Base-by-base conservation (phyloP, 768 basidiomycete genomes). In the Leccinum pellstonianum region DNA sequence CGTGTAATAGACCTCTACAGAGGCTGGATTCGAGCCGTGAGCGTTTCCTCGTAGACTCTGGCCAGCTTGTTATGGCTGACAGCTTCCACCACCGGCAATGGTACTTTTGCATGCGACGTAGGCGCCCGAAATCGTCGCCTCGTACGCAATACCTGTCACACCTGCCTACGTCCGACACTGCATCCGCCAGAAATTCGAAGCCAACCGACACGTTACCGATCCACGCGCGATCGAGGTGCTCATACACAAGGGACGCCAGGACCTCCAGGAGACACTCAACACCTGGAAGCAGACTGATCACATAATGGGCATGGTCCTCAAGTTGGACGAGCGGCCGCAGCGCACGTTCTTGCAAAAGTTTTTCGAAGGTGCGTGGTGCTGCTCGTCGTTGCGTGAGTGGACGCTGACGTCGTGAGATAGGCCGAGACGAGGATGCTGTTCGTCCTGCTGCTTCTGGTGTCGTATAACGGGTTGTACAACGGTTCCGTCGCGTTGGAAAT, bases 191-290 rank as follows among this genome's bases (percentile, higher is more conserved):
- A 84, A 86, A 59, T 98, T 96, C 65, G 96, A 98, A 74, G 80
- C 81, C 62, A 90, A 96, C 79, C 83, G 88, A 56, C 79, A 90
- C 67, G 86, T 97, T 41, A 85, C 87, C 49, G 93, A 98, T 77
- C 76, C 83, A 27, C 84, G 86, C 57, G 85, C 90, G 23, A 85
- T 98, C 71, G 94, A 99, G 72, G 77, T 96, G 49, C 80, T 98
- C 66, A 70, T 97, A 43, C 81, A 89, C 70, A 98, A 98, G 80
- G 81, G 84, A 55, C 80, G 86, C 63, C 89, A 86, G 77, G 94
- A 98, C 65, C 92, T 86, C 69, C 96, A 98, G 80, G 96, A 98
- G 80, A 88, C 89, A 55, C 80, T 97, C 81, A 98, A 98, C 71
- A 84, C 83, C 67, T 98, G 95, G 95, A 95, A 95, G 70, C 90